Percentiles rank a stretch among this genome's conserved stretches.
These are phyloP conservation scores for Taphrina wiesneri DNA, from an alignment of 1,139 yeast species.

Conservation along the genomic window DNA sequence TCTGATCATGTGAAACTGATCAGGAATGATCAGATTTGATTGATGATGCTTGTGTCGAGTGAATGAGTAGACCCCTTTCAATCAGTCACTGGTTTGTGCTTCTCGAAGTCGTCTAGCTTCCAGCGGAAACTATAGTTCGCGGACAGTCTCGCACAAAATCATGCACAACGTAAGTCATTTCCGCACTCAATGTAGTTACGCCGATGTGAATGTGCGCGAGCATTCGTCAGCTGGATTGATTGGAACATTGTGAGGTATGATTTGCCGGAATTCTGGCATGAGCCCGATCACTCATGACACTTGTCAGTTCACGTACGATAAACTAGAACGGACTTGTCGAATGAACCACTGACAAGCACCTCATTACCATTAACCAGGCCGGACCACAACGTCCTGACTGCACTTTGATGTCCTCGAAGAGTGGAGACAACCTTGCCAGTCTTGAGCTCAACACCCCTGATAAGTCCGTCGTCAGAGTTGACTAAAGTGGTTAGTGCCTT, in stretches of 20 bases:
- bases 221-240: too few species aligned
- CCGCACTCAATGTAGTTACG: too few species aligned
- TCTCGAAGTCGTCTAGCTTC: too few species aligned
- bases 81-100: too few species aligned
- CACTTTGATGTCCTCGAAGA: constrained; percentile 38
- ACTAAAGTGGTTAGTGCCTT: background rate
- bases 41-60: background rate
- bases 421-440: constrained; percentile 41
- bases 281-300: too few species aligned
- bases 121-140: too few species aligned
- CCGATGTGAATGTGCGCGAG: too few species aligned
- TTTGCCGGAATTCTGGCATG: background rate
- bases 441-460: constrained; percentile 50
- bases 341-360: constrained; percentile 51
- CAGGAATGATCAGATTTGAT: too few species aligned
- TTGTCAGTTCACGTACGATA: constrained; percentile 6
- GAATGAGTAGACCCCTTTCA: too few species aligned
- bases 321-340: constrained; percentile 42
- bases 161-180: too few species aligned
- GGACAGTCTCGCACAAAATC: too few species aligned
- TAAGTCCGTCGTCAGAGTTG: constrained; percentile 67
- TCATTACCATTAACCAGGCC: constrained; percentile 46
- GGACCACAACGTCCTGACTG: constrained; percentile 55
- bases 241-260: too few species aligned
- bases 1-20: background rate